Percentiles rank a stretch among this genome's conserved stretches.
Evolutionary conservation across 768 basidiomycete species (phyloP).

Genomic region (Boletellus sp.): DNA sequence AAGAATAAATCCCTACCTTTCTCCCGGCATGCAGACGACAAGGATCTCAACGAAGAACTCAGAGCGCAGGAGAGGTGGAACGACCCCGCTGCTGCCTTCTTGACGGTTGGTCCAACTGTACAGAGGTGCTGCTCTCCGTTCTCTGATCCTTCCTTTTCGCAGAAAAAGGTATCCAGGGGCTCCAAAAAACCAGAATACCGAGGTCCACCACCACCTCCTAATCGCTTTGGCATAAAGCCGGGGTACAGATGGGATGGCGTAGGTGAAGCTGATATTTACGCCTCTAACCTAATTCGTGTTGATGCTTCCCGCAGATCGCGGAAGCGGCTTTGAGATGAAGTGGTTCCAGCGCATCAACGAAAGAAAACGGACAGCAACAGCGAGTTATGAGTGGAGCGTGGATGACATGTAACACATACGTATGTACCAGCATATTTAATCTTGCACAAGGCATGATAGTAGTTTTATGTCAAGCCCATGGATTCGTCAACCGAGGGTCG

Average conservation of each 20-base stretch:
- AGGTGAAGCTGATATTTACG: constrained; percentile 46
- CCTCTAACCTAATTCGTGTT: neutral
- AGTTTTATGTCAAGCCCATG: neutral
- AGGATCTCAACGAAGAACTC: constrained; percentile 78
- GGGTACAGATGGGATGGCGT: constrained; percentile 99
- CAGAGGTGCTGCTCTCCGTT: neutral
- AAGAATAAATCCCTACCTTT: constrained; percentile 63
- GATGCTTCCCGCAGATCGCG: constrained; percentile 57
- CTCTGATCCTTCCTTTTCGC: constrained; percentile 9
- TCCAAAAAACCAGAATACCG: constrained; percentile 80
- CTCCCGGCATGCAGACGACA: constrained; percentile 79
- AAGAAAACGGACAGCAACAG: constrained; percentile 60
- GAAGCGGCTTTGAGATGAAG: constrained; percentile 94
- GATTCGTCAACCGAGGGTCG: neutral
- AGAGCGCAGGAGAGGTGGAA: constrained; percentile 87
- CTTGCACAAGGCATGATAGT: neutral
- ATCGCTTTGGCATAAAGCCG: constrained; percentile 92
- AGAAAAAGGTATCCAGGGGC: constrained; percentile 76
- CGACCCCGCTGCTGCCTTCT: constrained; percentile 94
- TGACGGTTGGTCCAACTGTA: constrained; percentile 57
- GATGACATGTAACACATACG: constrained; percentile 76
- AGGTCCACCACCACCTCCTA: constrained; percentile 88
- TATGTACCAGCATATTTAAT: neutral
- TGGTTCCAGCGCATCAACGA: constrained; percentile 82
- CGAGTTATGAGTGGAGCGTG: constrained; percentile 82